phyloP scores from a whole-genome alignment of 1,139 yeast species.

The Torulaspora pretoriensis region DNA sequence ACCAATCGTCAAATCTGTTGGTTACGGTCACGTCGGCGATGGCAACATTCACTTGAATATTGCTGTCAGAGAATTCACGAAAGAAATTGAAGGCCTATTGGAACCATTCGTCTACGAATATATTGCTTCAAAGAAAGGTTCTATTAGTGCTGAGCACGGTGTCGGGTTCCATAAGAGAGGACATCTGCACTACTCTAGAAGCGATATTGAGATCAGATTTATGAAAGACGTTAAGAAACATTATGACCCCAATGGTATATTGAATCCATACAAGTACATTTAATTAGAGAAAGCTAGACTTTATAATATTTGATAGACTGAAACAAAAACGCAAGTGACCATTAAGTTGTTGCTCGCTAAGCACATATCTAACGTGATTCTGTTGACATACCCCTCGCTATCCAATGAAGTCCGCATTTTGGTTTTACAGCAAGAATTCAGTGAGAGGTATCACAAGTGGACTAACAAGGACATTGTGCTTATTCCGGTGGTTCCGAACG shows the following conservation, averaged over 20 bases:
- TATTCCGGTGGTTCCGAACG: too few relatives aligned
- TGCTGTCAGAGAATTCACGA: conserved; percentile 72
- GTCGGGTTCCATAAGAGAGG: conserved; percentile 89
- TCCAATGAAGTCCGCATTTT: too few relatives aligned
- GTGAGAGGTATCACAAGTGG: too few relatives aligned
- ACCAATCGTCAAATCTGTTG: conserved; percentile 82
- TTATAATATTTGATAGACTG: background rate
- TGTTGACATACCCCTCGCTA: too few relatives aligned
- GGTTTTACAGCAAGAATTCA: too few relatives aligned
- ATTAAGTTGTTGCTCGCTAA: too few relatives aligned
- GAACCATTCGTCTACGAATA: conserved; percentile 93
- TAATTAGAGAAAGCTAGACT: conserved; percentile 11
- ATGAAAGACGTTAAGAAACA: conserved; percentile 68
- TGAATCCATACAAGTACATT: conserved; percentile 86
- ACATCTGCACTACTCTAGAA: conserved; percentile 77
- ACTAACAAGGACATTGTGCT: too few relatives aligned
- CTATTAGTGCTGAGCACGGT: conserved; percentile 93
- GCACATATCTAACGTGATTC: too few relatives aligned
- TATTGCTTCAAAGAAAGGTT: conserved; percentile 70
- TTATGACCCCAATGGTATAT: conserved; percentile 80
- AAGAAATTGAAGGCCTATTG: conserved; percentile 64
- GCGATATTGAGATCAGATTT: conserved; percentile 57
- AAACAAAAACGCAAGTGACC: too few relatives aligned
- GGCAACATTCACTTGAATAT: conserved; percentile 89
- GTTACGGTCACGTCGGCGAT: conserved; percentile 93